Conservation (phyloP, 306 rosid genomes). For the Coriaria nepalensis region DNA sequence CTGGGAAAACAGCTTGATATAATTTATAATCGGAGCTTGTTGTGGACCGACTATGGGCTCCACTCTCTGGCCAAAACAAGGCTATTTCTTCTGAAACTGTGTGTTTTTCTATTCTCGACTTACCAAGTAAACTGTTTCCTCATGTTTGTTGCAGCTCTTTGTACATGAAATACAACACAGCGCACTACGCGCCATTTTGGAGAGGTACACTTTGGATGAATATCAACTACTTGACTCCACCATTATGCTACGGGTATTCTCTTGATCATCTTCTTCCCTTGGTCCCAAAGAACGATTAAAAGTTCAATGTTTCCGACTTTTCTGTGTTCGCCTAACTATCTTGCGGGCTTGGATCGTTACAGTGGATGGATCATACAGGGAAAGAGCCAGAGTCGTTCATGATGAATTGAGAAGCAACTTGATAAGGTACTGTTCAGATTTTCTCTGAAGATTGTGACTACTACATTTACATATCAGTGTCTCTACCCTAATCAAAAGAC, state of each 20-base stretch:
- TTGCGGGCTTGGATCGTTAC: conserved; percentile 9
- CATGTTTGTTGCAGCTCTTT: conserved; percentile 33
- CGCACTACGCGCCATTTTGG: conserved; percentile 90
- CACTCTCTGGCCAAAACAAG: conserved; percentile 56
- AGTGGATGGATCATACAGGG: conserved; percentile 70
- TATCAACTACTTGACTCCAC: conserved; percentile 65
- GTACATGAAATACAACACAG: conserved; percentile 86
- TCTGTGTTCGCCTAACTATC: too few species aligned
- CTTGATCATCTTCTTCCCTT: not conserved
- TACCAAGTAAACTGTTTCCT: too few species aligned
- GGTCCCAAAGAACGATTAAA: not conserved
- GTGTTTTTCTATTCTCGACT: too few species aligned
- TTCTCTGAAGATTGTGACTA: too few species aligned
- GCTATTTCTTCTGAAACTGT: not conserved
- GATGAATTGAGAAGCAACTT: conserved; percentile 58
- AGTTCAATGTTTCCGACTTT: too few species aligned
- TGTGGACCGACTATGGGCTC: conserved; percentile 89
- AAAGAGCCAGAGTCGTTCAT: conserved; percentile 52
- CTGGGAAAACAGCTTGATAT: conserved; percentile 81
- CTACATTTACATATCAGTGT: too few species aligned
- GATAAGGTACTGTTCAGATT: conserved; percentile 37
- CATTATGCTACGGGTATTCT: conserved; percentile 74
- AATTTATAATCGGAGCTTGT: conserved; percentile 58
- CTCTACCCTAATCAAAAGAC: not conserved
- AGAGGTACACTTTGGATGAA: conserved; percentile 88